Conservation (phyloP, 306 rosid genomes). For the Medicago arabica region DNA sequence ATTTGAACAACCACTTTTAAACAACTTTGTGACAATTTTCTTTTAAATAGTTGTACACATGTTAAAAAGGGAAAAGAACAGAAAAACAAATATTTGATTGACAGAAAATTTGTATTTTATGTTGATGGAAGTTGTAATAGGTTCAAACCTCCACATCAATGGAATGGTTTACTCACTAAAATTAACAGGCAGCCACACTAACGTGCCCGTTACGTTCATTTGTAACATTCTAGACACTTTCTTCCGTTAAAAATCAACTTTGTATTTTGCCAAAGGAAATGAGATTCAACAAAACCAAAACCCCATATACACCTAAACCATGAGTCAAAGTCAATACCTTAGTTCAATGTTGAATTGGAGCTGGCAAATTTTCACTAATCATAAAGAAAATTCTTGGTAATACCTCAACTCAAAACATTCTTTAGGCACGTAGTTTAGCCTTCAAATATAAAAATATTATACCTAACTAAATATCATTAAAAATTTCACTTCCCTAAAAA, state of each 20-base stretch:
- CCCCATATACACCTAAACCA: too few relatives aligned
- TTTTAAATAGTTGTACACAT: not conserved
- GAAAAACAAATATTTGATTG: not conserved
- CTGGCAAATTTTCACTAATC: too few relatives aligned
- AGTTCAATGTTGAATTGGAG: not conserved
- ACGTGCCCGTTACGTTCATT: constrained; percentile 37
- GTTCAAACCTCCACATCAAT: not conserved
- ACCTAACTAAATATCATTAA: not conserved
- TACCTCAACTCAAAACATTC: too few relatives aligned
- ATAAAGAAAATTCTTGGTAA: too few relatives aligned
- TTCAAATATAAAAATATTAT: not conserved
- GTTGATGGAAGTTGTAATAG: not conserved
- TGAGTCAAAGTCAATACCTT: constrained; percentile 6
- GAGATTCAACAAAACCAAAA: not conserved
- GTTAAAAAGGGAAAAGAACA: not conserved
- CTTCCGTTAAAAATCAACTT: not conserved
- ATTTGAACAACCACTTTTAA: too few relatives aligned
- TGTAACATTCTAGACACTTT: constrained; percentile 24
- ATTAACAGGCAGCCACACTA: not conserved
- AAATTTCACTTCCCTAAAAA: not conserved
- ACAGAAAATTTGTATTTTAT: not conserved
- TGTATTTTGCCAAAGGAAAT: constrained; percentile 1
- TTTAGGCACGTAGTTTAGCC: constrained; percentile 50
- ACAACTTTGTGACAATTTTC: too few relatives aligned
- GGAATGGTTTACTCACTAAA: constrained; percentile 18